These are phyloP conservation scores for Eucalyptus albens DNA, from an alignment of 345 rosid genomes.

Conservation along the genomic window DNA sequence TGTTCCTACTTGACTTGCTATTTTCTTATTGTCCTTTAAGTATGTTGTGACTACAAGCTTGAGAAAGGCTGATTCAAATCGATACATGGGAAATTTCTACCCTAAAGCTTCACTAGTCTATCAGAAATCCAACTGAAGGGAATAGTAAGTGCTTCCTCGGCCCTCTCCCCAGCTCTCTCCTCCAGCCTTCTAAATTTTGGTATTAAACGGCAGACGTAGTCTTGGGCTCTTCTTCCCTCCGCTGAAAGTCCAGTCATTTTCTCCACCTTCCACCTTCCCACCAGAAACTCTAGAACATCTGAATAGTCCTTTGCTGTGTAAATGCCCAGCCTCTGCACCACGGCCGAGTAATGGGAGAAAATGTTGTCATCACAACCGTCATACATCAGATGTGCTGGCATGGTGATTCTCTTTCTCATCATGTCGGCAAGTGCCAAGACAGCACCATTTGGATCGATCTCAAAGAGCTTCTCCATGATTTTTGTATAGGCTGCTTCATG, in stretches of 20 bases:
- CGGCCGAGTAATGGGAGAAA: constrained; percentile 69
- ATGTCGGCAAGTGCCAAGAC: constrained; percentile 72
- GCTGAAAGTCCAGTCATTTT: constrained; percentile 45
- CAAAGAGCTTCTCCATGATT: no score
- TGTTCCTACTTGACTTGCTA: not conserved
- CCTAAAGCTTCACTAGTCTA: constrained; percentile 49
- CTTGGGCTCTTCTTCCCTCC: constrained; percentile 69
- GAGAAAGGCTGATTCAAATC: not conserved
- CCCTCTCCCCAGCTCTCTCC: constrained; percentile 66
- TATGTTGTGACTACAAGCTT: not conserved
- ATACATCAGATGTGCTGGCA: constrained; percentile 93
- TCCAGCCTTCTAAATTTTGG: constrained; percentile 64
- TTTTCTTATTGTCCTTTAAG: not conserved
- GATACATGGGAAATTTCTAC: not conserved
- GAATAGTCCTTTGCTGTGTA: constrained; percentile 84
- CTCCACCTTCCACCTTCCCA: constrained; percentile 63
- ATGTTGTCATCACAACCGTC: constrained; percentile 62
- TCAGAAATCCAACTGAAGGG: constrained; percentile 81
- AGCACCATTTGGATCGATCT: constrained; percentile 19
- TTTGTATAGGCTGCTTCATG: no score
- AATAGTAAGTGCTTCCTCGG: constrained; percentile 30
- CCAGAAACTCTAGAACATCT: constrained; percentile 71
- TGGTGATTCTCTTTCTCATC: constrained; percentile 90
- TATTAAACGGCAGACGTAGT: constrained; percentile 53
- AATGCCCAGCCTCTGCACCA: constrained; percentile 76